Base-by-base conservation (phyloP, 2,329 filamentous ascomycete genomes). In the Aspergillus intermedius region DNA sequence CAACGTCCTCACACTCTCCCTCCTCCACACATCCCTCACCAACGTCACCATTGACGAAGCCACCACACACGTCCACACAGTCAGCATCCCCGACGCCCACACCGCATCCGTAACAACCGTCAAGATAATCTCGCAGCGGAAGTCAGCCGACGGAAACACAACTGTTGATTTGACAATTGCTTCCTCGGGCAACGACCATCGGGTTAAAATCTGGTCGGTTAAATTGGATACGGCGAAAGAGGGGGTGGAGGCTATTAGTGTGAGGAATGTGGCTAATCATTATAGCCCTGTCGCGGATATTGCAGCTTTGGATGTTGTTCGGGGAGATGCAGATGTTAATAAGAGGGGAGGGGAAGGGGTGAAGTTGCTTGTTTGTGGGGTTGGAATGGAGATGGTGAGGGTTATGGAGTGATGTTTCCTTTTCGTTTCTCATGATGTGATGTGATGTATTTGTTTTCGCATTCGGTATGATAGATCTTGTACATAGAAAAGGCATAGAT, bases 1-100 rank as follows among this genome's bases (percentile, higher is more conserved):
- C 66, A 93, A 93, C 53, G 85, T 86, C 3, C 66, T 97, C 0
- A 84, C 79, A 0, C 60, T 88, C 9, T 79, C 78, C 0, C 62
- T 77, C 28, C 57, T 77, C 23, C 56, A 45, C 13, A 59, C 60
- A 3, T 41, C 44, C 9, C 25, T 46, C 25, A 44, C 54, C 5
- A 22, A 44, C 4, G 13, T 46, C n/a, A 47, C 54, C 19, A 28
- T 42, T 21, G 52, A 46, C 10, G 48, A 54, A 21, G 23, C 43
- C 23, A 53, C 46, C 13, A 51, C 46, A n/a, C 46, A 49, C 13
- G 60, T 70, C 9, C 51, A 52, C 21, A 71, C 65, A 0, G 49
- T 71, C 2, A 60, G 65, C 1, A 60, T 73, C 35, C 65, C 70
- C 3, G 63, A 70, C 45, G 73, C 74, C 9, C 74, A 76, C 52